Conservation (phyloP, 176 grass and related monocot species). For the barley (Hordeum vulgare) region DNA sequence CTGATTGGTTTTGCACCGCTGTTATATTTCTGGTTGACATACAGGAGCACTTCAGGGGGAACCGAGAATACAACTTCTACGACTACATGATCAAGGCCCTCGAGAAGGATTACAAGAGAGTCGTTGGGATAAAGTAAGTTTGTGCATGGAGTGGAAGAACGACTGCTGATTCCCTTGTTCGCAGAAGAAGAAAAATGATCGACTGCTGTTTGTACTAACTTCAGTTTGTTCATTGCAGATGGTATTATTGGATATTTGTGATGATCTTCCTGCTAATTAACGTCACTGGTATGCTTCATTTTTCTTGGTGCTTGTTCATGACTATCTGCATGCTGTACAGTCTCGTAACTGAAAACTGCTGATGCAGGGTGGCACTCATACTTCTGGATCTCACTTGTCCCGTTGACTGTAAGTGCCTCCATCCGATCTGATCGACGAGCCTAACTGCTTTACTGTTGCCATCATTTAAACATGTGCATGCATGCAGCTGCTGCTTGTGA, state of each 20-base stretch:
- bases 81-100: constrained; percentile 82
- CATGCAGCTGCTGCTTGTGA: constrained; percentile 54
- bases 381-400: constrained; percentile 79
- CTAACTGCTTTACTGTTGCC: no score
- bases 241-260: constrained; percentile 83
- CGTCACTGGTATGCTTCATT: constrained; percentile 36
- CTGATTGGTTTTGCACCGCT: not conserved
- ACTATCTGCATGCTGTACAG: no score
- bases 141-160: no score
- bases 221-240: constrained; percentile 35
- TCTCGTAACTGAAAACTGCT: no score
- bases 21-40: not conserved
- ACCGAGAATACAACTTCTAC: constrained; percentile 71
- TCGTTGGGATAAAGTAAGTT: constrained; percentile 87
- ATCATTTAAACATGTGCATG: not conserved
- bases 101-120: constrained; percentile 75
- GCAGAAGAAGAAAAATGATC: no score
- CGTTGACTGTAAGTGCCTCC: constrained; percentile 45
- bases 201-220: no score
- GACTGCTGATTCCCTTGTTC: no score
- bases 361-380: constrained; percentile 67
- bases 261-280: constrained; percentile 79
- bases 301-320: not conserved
- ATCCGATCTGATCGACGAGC: no score
- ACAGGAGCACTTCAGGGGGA: constrained; percentile 51